A percentile compares a stretch with the other conserved stretches of the same genome.
phyloP scores from a whole-genome alignment of 1,139 yeast genomes.

The Scheffersomyces quercinus region DNA sequence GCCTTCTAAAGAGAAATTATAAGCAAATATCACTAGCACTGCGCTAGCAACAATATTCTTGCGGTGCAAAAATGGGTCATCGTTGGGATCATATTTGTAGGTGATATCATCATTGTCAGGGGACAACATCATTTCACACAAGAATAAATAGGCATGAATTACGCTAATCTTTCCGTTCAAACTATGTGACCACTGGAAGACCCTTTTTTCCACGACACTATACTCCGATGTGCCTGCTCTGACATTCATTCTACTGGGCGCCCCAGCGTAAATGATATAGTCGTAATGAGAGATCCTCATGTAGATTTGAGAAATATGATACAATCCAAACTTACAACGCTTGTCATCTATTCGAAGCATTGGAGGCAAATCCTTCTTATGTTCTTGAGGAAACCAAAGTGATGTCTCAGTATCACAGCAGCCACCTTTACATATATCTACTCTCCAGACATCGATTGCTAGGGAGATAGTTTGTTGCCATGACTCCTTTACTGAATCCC shows the following conservation, averaged over 20 bases:
- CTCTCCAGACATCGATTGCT: constrained; percentile 63
- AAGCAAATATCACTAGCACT: constrained; percentile 59
- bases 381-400: constrained; percentile 14
- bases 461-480: constrained; percentile 68
- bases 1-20: constrained; percentile 52
- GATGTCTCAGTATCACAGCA: constrained; percentile 31
- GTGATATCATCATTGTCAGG: constrained; percentile 23
- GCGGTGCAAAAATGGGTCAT: constrained; percentile 57
- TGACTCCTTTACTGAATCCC: constrained; percentile 36
- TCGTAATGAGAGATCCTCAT: constrained; percentile 16
- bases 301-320: constrained; percentile 14
- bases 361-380: constrained; percentile 17
- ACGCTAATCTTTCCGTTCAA: constrained; percentile 10
- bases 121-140: constrained; percentile 16
- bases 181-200: constrained; percentile 10
- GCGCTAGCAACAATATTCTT: constrained; percentile 56
- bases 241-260: constrained; percentile 16
- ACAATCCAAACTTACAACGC: constrained; percentile 47
- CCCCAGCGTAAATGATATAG: constrained; percentile 15
- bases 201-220: constrained; percentile 9
- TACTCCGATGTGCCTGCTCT: constrained; percentile 11
- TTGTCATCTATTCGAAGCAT: constrained; percentile 27
- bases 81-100: constrained; percentile 43
- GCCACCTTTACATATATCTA: constrained; percentile 31
- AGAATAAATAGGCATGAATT: constrained; percentile 12